A percentile compares a stretch with the other conserved stretches of the same genome.
Evolutionary conservation across 495 filamentous ascomycete species (phyloP).

Genomic region (Echria macrotheca): DNA sequence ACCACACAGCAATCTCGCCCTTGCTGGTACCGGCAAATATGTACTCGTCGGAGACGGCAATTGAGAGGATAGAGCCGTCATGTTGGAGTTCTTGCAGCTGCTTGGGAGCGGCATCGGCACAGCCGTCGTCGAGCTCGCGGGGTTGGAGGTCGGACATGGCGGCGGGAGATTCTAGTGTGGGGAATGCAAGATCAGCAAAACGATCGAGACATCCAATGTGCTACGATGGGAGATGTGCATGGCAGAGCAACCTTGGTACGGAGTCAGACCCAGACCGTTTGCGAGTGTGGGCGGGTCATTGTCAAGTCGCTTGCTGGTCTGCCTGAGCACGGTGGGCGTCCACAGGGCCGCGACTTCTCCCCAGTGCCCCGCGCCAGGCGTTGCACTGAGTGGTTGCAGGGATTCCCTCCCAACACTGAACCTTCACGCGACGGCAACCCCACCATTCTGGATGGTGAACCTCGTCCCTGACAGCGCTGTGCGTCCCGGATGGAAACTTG

Average conservation of each 20-base stretch:
- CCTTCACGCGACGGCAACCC: no score
- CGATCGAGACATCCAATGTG: background rate
- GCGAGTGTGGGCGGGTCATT: no score
- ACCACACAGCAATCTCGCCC: conserved; percentile 89
- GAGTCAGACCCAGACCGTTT: no score
- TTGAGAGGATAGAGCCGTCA: conserved; percentile 64
- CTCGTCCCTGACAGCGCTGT: background rate
- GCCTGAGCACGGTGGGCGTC: no score
- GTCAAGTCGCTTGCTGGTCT: no score
- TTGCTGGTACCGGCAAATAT: conserved; percentile 89
- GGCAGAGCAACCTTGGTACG: background rate
- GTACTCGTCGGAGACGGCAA: conserved; percentile 56
- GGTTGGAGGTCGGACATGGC: conserved; percentile 32
- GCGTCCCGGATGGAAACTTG: conserved; percentile 2
- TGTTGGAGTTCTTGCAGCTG: conserved; percentile 66
- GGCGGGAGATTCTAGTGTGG: conserved; percentile 1
- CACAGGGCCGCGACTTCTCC: no score
- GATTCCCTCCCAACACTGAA: background rate
- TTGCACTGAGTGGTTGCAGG: background rate
- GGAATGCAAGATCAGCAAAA: background rate
- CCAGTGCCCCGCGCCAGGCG: background rate
- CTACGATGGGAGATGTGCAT: background rate
- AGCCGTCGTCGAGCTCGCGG: conserved; percentile 33
- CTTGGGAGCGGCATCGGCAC: conserved; percentile 43
- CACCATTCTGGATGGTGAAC: no score